Base-by-base conservation (phyloP, 495 filamentous ascomycete species). In the Penicillium fimorum region DNA sequence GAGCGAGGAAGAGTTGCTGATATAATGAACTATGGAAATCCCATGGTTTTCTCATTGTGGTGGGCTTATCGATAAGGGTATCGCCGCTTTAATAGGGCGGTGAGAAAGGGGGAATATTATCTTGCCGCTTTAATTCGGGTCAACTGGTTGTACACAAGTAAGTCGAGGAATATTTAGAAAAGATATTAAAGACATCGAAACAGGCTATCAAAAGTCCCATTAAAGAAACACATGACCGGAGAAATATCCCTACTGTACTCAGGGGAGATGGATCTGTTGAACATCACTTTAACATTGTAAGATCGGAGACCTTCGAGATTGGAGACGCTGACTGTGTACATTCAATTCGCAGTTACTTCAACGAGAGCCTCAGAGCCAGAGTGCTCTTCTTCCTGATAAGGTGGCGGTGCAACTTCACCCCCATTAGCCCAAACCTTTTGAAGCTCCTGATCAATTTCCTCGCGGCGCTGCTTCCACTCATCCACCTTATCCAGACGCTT, bases 401-500 rank as follows among this genome's bases (percentile, higher is more conserved):
- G 68, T 7, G 76, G 71, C 1, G 74, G 71, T n/a, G 66, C 72
- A 58, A 78, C 64, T 44, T 77, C 75, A 11, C 66, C 71, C 2
- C 68, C 73, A 17, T 62, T 69, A 30, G 83, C 68, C 79, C 82
- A 86, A 27, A 88, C 86, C 66, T 78, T 81, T n/a, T 67, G 70
- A 37, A 91, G 67, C 65, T 90, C 87, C 13, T 59, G 62, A 45
- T 90, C 85, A 57, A 99, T 94, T 61, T 90, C 85, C 51, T 87
- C 83, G 18, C 86, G 84, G 37, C 95, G 82, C 48, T 72, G 69
- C 78, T 91, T 88, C 91, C 89, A 93, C 64, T 86, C 79, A 44
- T 93, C 89, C 0, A 96, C 92, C 67, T 89, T 86, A 18, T 82
- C 82, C 4, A 97, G 72, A 13, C 85, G 80, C 67, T 92, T 90